Evolutionary conservation across 208 protist species (phyloP).

Genomic region (Entamoeba moshkovskii): DNA sequence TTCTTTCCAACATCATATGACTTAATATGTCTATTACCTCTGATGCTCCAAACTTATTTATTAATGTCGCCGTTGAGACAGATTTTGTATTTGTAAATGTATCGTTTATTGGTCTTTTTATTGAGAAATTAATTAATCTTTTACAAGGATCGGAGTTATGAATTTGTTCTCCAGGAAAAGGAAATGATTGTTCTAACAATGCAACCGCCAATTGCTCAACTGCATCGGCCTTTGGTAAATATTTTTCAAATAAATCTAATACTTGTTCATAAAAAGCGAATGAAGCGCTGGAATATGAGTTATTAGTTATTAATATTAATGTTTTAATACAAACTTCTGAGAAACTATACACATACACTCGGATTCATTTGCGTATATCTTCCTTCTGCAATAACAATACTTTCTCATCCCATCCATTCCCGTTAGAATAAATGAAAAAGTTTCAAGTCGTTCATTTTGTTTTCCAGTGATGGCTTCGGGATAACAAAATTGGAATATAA

Average conservation of each 20-base stretch:
- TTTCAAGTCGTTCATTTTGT: not conserved
- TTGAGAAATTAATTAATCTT: not conserved
- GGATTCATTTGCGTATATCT: not conserved
- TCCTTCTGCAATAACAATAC: not conserved
- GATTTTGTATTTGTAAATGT: not conserved
- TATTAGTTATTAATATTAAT: not conserved
- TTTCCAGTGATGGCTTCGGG: not conserved
- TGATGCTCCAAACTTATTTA: not conserved
- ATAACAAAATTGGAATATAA: slow-evolving; percentile 3
- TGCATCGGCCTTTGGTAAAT: not conserved
- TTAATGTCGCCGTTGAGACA: not conserved
- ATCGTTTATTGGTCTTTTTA: not conserved
- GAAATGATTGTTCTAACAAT: not conserved
- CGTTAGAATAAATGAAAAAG: not conserved
- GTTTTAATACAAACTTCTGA: not conserved
- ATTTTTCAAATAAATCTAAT: not conserved
- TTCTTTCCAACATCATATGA: not conserved
- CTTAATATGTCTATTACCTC: not conserved
- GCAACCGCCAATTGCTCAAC: not conserved
- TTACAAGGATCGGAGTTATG: not conserved
- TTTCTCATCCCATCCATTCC: not conserved
- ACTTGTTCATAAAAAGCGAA: not conserved
- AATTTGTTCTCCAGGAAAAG: not conserved
- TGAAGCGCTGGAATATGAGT: not conserved
- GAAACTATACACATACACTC: not conserved